Evolutionary conservation across 106 monocot species (phyloP).

Genomic region (Ottelia alismoides): DNA sequence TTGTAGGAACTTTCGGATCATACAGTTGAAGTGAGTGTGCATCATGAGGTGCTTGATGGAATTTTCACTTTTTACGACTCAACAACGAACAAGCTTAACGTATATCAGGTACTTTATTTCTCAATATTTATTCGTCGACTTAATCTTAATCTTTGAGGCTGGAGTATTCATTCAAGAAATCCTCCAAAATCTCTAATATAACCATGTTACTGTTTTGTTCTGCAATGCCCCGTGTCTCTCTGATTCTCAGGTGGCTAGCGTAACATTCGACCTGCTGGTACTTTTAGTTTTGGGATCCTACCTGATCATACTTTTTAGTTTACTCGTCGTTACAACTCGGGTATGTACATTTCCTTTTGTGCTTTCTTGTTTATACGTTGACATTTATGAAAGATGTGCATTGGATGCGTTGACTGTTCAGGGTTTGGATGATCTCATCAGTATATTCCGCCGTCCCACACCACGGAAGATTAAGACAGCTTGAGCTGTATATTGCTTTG

Average conservation of each 20-base stretch:
- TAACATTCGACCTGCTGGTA: slow-evolving; percentile 91
- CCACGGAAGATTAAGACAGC: slow-evolving; percentile 66
- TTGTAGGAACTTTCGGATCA: slow-evolving; percentile 85
- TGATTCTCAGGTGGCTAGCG: slow-evolving; percentile 97
- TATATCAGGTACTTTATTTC: slow-evolving; percentile 69
- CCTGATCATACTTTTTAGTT: slow-evolving; percentile 77
- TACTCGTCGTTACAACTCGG: slow-evolving; percentile 82
- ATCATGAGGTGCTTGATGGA: slow-evolving; percentile 79
- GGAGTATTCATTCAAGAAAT: too few species aligned
- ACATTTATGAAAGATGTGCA: too few species aligned
- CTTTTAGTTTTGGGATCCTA: slow-evolving; percentile 76
- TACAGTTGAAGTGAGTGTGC: slow-evolving; percentile 62
- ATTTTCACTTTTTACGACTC: slow-evolving; percentile 92
- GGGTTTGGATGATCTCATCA: slow-evolving; percentile 98
- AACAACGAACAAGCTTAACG: slow-evolving; percentile 52
- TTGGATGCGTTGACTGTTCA: too few species aligned
- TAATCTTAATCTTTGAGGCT: too few species aligned
- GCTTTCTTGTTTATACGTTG: too few species aligned
- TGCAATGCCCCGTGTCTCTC: too few species aligned
- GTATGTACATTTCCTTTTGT: slow-evolving; percentile 46
- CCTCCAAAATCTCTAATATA: too few species aligned
- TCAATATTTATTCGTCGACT: too few species aligned
- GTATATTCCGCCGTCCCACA: slow-evolving; percentile 79
- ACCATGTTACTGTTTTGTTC: too few species aligned
- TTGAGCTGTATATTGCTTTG: too few species aligned